Conservation (phyloP, 345 rosid genomes). For the Microcos paniculata region DNA sequence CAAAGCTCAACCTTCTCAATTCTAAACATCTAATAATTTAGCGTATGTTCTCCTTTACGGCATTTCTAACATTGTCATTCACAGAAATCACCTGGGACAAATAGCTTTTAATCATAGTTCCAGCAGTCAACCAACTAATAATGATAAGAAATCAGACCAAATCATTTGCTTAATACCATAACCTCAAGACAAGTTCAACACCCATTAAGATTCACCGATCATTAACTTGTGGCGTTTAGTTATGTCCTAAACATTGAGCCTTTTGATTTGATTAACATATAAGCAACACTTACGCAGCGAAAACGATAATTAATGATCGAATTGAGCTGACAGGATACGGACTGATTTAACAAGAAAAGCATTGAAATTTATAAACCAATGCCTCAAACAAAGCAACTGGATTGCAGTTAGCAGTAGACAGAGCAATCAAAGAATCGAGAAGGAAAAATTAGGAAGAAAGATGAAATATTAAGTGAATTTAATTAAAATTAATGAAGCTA, state of each 20-base stretch:
- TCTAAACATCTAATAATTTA: not conserved
- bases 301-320: not conserved
- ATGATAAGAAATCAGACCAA: not conserved
- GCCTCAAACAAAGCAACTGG: not conserved
- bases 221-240: not conserved
- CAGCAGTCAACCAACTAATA: not conserved
- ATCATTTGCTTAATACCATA: not conserved
- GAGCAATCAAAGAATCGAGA: not conserved
- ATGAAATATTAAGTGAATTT: not conserved
- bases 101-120: not conserved
- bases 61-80: not conserved
- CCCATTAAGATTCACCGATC: not conserved
- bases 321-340: not conserved
- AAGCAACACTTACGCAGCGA: not conserved
- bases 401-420: not conserved
- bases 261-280: not conserved
- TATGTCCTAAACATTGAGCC: not conserved
- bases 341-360: not conserved
- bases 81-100: not conserved
- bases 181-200: slow-evolving; percentile 3
- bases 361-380: not conserved
- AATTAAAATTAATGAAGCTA: not conserved
- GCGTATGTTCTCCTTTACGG: not conserved
- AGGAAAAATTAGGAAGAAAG: not conserved
- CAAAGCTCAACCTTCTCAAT: not conserved